Base-by-base conservation (phyloP, 75 land plant genomes). In the Gnetum montanum region DNA sequence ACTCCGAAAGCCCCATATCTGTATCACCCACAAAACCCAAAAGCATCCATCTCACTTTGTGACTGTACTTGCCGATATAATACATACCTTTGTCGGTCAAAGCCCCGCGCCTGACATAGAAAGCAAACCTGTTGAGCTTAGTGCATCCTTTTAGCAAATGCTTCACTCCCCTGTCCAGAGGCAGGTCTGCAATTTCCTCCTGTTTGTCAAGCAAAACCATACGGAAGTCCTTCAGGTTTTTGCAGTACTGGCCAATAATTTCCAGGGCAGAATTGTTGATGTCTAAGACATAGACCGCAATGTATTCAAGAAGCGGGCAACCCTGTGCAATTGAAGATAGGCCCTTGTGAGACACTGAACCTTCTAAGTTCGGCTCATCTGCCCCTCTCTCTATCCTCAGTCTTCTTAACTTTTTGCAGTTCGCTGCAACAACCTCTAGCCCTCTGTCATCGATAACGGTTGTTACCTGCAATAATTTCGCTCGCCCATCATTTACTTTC, bases 401-500 rank as follows among this genome's bases (percentile, higher is more conserved):
- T 54, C 76, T 28, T n/a, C 59, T 60, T 31, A 73, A 41, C 35
- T 51, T 62, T 34, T 54, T 63, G 56, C 76, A 73, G 18, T 38
- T 29, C 8, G 34, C 49, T 13, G 77, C 76, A 22, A 73, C 44
- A 13, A 57, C 76, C n/a, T 40, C 51, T 29, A 73, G 41, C 20
- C 76, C 76, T 19, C 64, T 30, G 46, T 73, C 76, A 22, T 76
- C 76, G 34, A 71, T 62, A 19, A 49, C 46, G 58, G 71, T 66
- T 8, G 51, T 27, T 43, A 65, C 75, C 76, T 73, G 76, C n/a
- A n/a, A n/a, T n/a, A n/a, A n/a, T n/a, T n/a, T n/a, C n/a, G n/a
- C n/a, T n/a, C n/a, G n/a, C n/a, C n/a, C n/a, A n/a, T n/a, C n/a
- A n/a, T n/a, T n/a, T n/a, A n/a, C n/a, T n/a, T n/a, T n/a, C n/a